A percentile compares a stretch with the other conserved stretches of the same genome.
These are phyloP conservation scores for Hypoxylon sp. DNA, from an alignment of 2,329 filamentous ascomycete genomes.

Conservation along the genomic window DNA sequence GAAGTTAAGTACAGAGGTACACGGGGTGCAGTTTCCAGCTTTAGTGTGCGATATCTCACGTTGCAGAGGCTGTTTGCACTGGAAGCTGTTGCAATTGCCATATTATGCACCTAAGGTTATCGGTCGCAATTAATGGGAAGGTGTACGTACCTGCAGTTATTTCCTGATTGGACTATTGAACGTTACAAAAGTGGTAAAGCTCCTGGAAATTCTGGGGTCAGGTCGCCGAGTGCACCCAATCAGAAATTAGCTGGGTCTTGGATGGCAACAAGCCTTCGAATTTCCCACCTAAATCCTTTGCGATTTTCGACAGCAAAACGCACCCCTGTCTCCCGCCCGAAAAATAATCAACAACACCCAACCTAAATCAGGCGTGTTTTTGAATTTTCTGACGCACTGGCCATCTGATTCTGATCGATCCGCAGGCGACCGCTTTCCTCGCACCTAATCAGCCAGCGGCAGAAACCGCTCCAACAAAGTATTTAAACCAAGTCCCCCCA, in stretches of 20 bases:
- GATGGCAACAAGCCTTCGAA: constrained; percentile 33
- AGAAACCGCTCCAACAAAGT: constrained; percentile 43
- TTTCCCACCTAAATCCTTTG: constrained; percentile 50
- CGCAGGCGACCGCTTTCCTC: constrained; percentile 20
- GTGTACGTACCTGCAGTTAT: constrained; percentile 8
- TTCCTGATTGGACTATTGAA: constrained; percentile 24
- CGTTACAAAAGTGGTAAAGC: constrained; percentile 30
- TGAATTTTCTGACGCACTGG: constrained; percentile 38
- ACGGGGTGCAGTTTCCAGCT: not conserved
- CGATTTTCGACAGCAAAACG: constrained; percentile 48
- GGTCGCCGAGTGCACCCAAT: constrained; percentile 46
- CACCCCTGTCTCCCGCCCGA: constrained; percentile 52
- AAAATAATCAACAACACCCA: constrained; percentile 45
- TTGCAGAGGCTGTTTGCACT: not conserved
- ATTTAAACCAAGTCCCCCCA: constrained; percentile 51
- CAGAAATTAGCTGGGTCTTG: constrained; percentile 46
- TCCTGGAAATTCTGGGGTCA: constrained; percentile 13
- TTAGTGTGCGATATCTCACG: not conserved
- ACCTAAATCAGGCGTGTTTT: constrained; percentile 33
- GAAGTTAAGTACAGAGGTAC: not conserved
- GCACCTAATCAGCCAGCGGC: constrained; percentile 51
- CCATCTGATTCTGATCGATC: constrained; percentile 37
- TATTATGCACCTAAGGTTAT: not conserved
- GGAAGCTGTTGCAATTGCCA: not conserved
- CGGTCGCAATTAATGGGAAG: not conserved